Base-by-base conservation (phyloP, 345 rosid species). In the Psidium friedrichsthalianum region DNA sequence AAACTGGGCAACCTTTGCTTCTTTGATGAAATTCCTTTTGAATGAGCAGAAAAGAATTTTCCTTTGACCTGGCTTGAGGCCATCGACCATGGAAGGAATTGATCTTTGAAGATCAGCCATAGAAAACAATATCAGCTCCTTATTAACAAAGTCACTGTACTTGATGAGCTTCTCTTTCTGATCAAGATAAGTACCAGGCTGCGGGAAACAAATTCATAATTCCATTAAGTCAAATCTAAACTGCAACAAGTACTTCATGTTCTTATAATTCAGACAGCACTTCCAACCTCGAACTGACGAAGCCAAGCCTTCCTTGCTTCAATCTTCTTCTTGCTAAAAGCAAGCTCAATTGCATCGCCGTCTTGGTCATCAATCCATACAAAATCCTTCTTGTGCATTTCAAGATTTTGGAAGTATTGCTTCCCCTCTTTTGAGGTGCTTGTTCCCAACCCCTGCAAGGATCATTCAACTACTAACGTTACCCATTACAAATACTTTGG, bases 291-390 rank as follows among this genome's bases (percentile, higher is more conserved):
- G 86, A 89, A 94, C 83, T 95, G 94, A n/a, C 92, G 89, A 83
- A 98, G 95, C 99, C 99, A 98, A 82, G 88, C 92, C 88, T 98
- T 98, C 86, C 99, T 93, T 29, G 96, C 98, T 59, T 96, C 98
- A 1, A 95, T 93, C 92, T 96, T 98, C 92, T 94, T 98, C 90
- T 94, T 98, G 89, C 99, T 96, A 86, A 98, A 98, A 11, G 99
- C 99, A 85, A 98, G 98, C 89, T 98, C 99, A 82, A 98, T 98
- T n/a, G 97, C 93, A 1, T 96, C 98, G 29, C 98, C 98, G 87
- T 96, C 99, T 85, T 91, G 90, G 11, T 96, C 97, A 87, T 90
- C 91, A 69, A 52, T 86, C 99, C 99, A 98, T 20, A 92, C 76
- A 86, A 98, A 98, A 89, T 98, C 99, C 83, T 98, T 98, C 91